Evolutionary conservation across 345 rosid genomes (phyloP).

Genomic region (Camelina laxa): DNA sequence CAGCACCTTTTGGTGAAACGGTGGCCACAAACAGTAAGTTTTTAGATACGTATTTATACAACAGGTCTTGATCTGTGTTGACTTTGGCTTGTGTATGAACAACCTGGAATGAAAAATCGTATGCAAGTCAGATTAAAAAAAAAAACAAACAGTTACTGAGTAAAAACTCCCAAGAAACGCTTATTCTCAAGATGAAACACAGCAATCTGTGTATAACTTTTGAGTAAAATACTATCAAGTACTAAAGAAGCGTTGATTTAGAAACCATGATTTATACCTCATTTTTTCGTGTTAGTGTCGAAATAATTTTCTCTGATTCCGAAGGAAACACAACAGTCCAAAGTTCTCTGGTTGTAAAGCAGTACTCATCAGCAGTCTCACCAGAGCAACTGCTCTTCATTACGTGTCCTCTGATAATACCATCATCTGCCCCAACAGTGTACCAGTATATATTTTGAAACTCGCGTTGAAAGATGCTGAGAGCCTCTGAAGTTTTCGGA

Average conservation of each 20-base stretch:
- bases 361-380: slow-evolving; percentile 68
- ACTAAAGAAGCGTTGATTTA: neutral
- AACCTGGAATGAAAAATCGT: slow-evolving; percentile 56
- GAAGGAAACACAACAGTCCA: slow-evolving; percentile 94
- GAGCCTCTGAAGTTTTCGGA: slow-evolving; percentile 80
- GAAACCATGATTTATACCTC: slow-evolving; percentile 63
- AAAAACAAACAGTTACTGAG: neutral
- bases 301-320: slow-evolving; percentile 87
- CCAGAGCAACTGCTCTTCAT: slow-evolving; percentile 64
- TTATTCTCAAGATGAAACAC: neutral
- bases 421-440: slow-evolving; percentile 69
- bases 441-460: slow-evolving; percentile 88
- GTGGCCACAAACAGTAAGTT: slow-evolving; percentile 92
- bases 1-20: slow-evolving; percentile 85
- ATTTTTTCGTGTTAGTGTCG: slow-evolving; percentile 71
- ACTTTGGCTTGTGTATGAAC: slow-evolving; percentile 98
- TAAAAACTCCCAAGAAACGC: slow-evolving; percentile 16
- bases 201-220: neutral
- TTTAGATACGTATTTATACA: slow-evolving; percentile 89
- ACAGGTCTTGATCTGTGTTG: slow-evolving; percentile 80
- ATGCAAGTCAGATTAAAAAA: slow-evolving; percentile 15
- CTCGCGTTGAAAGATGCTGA: slow-evolving; percentile 64
- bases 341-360: slow-evolving; percentile 74
- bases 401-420: slow-evolving; percentile 79
- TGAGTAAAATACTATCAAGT: slow-evolving; percentile 7